Evolutionary conservation across 106 monocot species (phyloP).

Genomic region (Acorus calamus): DNA sequence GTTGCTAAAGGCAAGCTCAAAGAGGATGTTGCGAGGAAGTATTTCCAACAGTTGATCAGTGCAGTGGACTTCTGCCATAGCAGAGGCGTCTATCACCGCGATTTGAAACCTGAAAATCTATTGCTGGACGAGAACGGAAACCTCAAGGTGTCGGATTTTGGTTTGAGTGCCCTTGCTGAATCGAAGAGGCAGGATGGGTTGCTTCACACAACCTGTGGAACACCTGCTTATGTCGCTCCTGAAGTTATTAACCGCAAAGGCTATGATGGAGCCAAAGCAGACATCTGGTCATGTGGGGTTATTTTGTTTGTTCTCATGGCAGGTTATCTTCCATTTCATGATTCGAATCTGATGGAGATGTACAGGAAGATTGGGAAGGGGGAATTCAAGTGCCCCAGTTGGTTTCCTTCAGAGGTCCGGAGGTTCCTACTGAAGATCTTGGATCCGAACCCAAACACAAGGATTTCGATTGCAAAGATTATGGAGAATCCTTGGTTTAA

Average conservation of each 20-base stretch:
- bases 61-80: slow-evolving; percentile 58
- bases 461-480: slow-evolving; percentile 37
- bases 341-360: slow-evolving; percentile 55
- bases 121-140: slow-evolving; percentile 47
- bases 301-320: slow-evolving; percentile 46
- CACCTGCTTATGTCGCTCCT: slow-evolving; percentile 61
- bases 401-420: slow-evolving; percentile 36
- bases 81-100: slow-evolving; percentile 18
- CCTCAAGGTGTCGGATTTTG: slow-evolving; percentile 61
- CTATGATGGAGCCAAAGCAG: slow-evolving; percentile 29
- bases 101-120: slow-evolving; percentile 44
- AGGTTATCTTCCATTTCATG: slow-evolving; percentile 55
- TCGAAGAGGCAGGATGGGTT: slow-evolving; percentile 53
- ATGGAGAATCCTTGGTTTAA: slow-evolving; percentile 43
- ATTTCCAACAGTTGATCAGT: slow-evolving; percentile 50
- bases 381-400: slow-evolving; percentile 46
- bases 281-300: slow-evolving; percentile 64
- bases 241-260: slow-evolving; percentile 38
- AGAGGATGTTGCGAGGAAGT: slow-evolving; percentile 46
- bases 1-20: slow-evolving; percentile 44
- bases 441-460: slow-evolving; percentile 40
- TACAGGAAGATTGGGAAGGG: slow-evolving; percentile 46
- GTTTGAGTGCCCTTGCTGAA: slow-evolving; percentile 50
- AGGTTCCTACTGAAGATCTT: slow-evolving; percentile 41
- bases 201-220: slow-evolving; percentile 60